These are phyloP conservation scores for Podospora fimiseda DNA, from an alignment of 495 filamentous ascomycete species.

Conservation along the genomic window DNA sequence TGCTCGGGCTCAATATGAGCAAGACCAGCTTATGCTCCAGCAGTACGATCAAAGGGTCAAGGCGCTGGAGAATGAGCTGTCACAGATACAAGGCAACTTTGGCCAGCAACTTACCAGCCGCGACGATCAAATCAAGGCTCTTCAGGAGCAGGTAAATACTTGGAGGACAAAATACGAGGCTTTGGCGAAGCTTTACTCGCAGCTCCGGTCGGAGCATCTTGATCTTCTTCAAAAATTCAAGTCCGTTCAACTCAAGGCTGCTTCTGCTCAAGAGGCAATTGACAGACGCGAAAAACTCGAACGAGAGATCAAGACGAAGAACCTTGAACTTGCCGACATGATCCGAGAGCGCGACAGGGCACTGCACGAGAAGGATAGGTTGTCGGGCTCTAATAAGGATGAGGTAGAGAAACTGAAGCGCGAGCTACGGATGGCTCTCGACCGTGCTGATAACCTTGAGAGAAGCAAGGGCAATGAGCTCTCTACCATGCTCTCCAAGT, in stretches of 20 bases:
- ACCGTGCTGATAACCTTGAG: conserved; percentile 89
- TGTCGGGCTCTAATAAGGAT: conserved; percentile 79
- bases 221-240: conserved; percentile 94
- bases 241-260: conserved; percentile 88
- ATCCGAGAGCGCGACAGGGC: conserved; percentile 93
- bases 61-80: conserved; percentile 80
- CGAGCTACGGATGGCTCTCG: conserved; percentile 87
- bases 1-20: conserved; percentile 88
- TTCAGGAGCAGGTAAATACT: conserved; percentile 93
- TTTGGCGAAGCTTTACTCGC: conserved; percentile 92
- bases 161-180: conserved; percentile 97
- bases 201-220: conserved; percentile 89
- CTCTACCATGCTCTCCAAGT: conserved; percentile 86
- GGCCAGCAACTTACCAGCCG: conserved; percentile 80
- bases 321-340: conserved; percentile 96
- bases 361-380: conserved; percentile 83
- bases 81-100: conserved; percentile 72
- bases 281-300: conserved; percentile 91
- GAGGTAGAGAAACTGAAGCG: conserved; percentile 94
- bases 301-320: conserved; percentile 97
- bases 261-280: conserved; percentile 94
- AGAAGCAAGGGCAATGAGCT: conserved; percentile 88
- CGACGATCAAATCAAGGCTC: conserved; percentile 85
- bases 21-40: conserved; percentile 93
- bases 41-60: conserved; percentile 94